Percentiles rank a stretch among this genome's conserved stretches.
These are phyloP conservation scores for Xylona heveae DNA, from an alignment of 495 filamentous ascomycete genomes.

Conservation along the genomic window DNA sequence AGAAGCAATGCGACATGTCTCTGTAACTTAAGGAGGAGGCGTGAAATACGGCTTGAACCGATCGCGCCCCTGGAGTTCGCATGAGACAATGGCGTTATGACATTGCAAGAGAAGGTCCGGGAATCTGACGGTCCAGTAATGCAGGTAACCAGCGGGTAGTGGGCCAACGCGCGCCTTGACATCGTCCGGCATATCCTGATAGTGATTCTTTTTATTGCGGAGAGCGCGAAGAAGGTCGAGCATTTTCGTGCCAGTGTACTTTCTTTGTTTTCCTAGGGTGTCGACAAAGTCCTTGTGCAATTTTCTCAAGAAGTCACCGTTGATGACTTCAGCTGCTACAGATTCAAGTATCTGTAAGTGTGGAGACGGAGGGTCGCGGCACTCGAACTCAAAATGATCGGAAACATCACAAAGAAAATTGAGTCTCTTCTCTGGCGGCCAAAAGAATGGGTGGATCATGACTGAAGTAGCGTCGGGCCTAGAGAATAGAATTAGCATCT, in stretches of 20 bases:
- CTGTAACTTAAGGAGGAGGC: not conserved
- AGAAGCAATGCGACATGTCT: no score
- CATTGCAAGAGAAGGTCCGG: constrained; percentile 65
- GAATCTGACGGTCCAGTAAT: constrained; percentile 67
- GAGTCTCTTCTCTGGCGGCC: constrained; percentile 67
- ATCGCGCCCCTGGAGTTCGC: constrained; percentile 40
- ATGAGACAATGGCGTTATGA: constrained; percentile 47
- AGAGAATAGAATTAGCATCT: constrained; percentile 6
- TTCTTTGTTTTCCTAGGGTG: constrained; percentile 78
- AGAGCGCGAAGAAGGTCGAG: constrained; percentile 76
- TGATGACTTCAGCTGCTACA: constrained; percentile 27
- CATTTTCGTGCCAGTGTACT: constrained; percentile 67
- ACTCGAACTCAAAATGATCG: constrained; percentile 86
- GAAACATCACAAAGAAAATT: constrained; percentile 83
- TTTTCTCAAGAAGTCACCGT: constrained; percentile 55
- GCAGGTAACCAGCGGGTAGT: constrained; percentile 65
- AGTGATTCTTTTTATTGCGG: constrained; percentile 89
- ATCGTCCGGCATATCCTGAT: constrained; percentile 67
- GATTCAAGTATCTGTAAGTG: constrained; percentile 42
- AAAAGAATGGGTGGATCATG: constrained; percentile 91
- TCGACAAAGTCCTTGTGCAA: constrained; percentile 69
- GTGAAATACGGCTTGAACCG: constrained; percentile 56
- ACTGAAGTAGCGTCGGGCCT: constrained; percentile 53
- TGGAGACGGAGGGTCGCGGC: constrained; percentile 51
- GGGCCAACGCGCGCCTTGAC: constrained; percentile 63